A percentile compares a stretch with the other conserved stretches of the same genome.
Conservation (phyloP, 768 basidiomycete species). For the Holtermanniella nyarrowii region DNA sequence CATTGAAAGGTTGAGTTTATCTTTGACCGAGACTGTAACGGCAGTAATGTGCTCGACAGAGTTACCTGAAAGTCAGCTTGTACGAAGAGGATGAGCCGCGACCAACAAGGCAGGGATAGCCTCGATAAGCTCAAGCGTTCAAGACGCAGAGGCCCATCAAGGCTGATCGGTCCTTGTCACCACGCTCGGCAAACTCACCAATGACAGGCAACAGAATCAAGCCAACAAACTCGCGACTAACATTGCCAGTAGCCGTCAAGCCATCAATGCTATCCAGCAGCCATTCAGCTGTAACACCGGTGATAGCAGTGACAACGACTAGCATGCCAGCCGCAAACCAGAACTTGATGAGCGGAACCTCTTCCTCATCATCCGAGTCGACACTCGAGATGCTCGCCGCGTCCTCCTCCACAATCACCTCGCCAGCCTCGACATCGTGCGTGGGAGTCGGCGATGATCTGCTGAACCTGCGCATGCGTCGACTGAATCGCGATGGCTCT, state of each 20-base stretch:
- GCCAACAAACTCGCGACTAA: slow-evolving; percentile 73
- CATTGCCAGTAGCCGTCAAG: slow-evolving; percentile 17
- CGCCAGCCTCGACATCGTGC: background rate
- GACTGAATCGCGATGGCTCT: slow-evolving; percentile 12
- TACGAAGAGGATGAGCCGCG: too few relatives aligned
- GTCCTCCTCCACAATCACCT: slow-evolving; percentile 7
- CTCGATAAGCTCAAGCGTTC: too few relatives aligned
- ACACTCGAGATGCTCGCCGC: background rate
- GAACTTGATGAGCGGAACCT: slow-evolving; percentile 15
- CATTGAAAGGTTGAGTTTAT: slow-evolving; percentile 71
- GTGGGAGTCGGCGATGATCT: slow-evolving; percentile 1
- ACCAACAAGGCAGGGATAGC: too few relatives aligned
- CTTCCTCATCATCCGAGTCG: slow-evolving; percentile 12
- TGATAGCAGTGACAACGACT: slow-evolving; percentile 27
- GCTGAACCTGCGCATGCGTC: slow-evolving; percentile 6
- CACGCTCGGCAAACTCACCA: slow-evolving; percentile 46
- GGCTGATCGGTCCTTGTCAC: too few relatives aligned
- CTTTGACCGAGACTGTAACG: slow-evolving; percentile 78
- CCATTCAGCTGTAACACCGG: slow-evolving; percentile 32
- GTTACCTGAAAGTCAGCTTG: slow-evolving; percentile 10
- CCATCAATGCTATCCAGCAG: slow-evolving; percentile 30
- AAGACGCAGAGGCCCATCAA: too few relatives aligned
- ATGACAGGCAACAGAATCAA: slow-evolving; percentile 84
- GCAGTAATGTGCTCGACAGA: slow-evolving; percentile 73
- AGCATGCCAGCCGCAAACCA: slow-evolving; percentile 27